Conservation (phyloP, 1,284 basidiomycete genomes). For the Ceratobasidium sp. region DNA sequence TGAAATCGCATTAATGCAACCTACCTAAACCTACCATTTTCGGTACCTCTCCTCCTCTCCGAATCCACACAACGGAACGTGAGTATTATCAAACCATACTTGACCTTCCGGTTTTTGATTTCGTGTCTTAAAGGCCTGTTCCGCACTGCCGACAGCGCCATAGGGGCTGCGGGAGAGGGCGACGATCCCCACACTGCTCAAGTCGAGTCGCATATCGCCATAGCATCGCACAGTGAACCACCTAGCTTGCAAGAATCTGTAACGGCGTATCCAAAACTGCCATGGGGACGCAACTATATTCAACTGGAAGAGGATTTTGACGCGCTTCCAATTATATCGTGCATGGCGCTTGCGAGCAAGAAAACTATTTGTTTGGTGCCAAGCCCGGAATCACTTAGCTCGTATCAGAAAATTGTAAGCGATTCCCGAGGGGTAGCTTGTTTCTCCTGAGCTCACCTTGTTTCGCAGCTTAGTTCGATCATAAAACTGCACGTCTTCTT, state of each 20-base stretch:
- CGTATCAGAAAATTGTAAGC: constrained; percentile 14
- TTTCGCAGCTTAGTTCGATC: not conserved
- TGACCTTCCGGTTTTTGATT: too few species aligned
- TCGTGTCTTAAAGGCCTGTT: too few species aligned
- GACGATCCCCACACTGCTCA: not conserved
- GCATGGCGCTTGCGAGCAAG: constrained; percentile 14
- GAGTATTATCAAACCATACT: too few species aligned
- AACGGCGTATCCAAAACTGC: not conserved
- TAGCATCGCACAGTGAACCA: not conserved
- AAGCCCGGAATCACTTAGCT: not conserved
- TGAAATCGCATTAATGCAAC: not conserved
- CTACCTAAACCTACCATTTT: not conserved
- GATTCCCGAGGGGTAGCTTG: not conserved
- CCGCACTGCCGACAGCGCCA: too few species aligned
- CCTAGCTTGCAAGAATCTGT: not conserved
- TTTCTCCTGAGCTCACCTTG: not conserved
- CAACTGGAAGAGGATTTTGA: constrained; percentile 16
- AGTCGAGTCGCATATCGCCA: not conserved
- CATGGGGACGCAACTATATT: constrained; percentile 15
- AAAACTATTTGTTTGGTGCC: constrained; percentile 24
- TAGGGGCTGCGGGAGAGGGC: too few species aligned
- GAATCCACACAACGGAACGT: too few species aligned
- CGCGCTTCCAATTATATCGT: constrained; percentile 10
- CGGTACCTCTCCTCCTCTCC: too few species aligned
- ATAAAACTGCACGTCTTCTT: constrained; percentile 1